phyloP scores from a whole-genome alignment of 306 rosid species.

The Dalbergia cochinchinensis region DNA sequence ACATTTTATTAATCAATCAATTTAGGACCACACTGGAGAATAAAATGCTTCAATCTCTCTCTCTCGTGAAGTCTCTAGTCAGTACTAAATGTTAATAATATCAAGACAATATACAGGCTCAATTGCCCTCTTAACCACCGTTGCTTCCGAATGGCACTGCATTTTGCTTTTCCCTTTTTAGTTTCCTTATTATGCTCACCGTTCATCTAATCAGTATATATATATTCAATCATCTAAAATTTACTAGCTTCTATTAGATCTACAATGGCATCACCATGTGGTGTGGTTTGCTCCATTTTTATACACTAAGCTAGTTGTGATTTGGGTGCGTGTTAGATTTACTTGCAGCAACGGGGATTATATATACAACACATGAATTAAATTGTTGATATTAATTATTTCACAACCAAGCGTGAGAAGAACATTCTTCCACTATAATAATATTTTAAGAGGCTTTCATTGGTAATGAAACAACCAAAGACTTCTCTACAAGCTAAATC shows the following conservation, averaged over 20 bases:
- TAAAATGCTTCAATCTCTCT: conserved; percentile 23
- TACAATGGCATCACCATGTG: conserved; percentile 21
- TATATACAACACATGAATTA: neutral
- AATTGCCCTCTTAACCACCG: conserved; percentile 41
- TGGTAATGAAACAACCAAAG: neutral
- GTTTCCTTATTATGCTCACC: neutral
- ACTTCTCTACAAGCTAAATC: neutral
- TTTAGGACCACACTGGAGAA: conserved; percentile 29
- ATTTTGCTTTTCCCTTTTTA: neutral
- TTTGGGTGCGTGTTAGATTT: conserved; percentile 31
- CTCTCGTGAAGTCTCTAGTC: neutral
- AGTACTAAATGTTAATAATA: neutral
- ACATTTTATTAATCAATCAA: conserved; percentile 16
- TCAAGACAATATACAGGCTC: conserved; percentile 25
- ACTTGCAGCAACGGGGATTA: conserved; percentile 8
- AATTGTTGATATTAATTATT: neutral
- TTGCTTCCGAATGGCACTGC: neutral
- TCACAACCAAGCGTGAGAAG: conserved; percentile 26
- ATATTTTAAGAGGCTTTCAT: neutral
- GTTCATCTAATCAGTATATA: neutral
- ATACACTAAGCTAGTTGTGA: conserved; percentile 10
- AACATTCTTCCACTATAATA: conserved; percentile 6
- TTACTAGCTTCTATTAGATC: neutral
- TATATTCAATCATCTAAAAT: neutral
- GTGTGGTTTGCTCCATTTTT: conserved; percentile 25